Conservation (phyloP, 192 early-diverging fungal genomes). For the Bifiguratus adelaidae region DNA sequence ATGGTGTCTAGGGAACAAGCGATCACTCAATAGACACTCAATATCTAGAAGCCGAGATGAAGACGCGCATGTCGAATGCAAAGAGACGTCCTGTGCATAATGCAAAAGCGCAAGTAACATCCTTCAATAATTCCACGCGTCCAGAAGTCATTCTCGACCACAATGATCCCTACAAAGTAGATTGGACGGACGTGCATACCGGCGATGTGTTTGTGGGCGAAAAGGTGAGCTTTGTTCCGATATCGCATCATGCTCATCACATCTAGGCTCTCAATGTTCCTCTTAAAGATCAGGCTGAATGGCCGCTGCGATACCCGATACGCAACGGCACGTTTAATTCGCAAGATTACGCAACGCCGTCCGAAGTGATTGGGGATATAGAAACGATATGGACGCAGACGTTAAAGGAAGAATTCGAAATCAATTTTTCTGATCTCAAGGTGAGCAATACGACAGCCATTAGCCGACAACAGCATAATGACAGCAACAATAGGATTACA, state of each 20-base stretch:
- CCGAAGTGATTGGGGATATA: slow-evolving; percentile 63
- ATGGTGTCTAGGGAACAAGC: neutral
- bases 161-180: slow-evolving; percentile 86
- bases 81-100: slow-evolving; percentile 73
- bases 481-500: slow-evolving; percentile 27
- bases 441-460: slow-evolving; percentile 7
- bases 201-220: slow-evolving; percentile 42
- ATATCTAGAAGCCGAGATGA: slow-evolving; percentile 64
- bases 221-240: slow-evolving; percentile 31
- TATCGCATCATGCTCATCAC: neutral
- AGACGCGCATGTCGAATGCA: slow-evolving; percentile 65
- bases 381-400: slow-evolving; percentile 69
- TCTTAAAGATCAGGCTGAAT: slow-evolving; percentile 15
- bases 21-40: too few relatives aligned
- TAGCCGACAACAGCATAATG: too few relatives aligned
- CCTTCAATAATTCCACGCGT: slow-evolving; percentile 55
- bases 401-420: slow-evolving; percentile 57
- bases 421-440: slow-evolving; percentile 41
- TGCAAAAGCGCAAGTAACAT: slow-evolving; percentile 56
- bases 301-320: slow-evolving; percentile 62
- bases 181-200: slow-evolving; percentile 56
- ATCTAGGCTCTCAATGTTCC: slow-evolving; percentile 38
- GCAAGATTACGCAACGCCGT: slow-evolving; percentile 53
- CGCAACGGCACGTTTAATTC: slow-evolving; percentile 70
- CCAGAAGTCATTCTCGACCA: slow-evolving; percentile 72